Evolutionary conservation across 805 yeast species (phyloP), one percentile per base, ranked within the genome.

Genomic region (Yarrowia osloensis): DNA sequence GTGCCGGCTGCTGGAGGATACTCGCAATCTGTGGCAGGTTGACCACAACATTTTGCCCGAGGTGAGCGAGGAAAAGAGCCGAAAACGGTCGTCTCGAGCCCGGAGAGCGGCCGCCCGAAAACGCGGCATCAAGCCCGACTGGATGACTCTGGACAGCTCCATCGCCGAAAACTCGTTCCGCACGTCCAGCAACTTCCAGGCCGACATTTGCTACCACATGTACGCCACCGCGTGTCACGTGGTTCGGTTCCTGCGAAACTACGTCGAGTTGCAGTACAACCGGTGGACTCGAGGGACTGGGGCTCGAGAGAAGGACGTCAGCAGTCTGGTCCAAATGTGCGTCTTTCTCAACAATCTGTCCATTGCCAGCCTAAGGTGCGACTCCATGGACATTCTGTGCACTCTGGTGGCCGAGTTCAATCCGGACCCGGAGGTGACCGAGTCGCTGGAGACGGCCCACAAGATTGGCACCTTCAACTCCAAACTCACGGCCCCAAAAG

Each of bases 141-240:
- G 63, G 63, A 57, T 57, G 63, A 40, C 28, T 11, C 40, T 57
- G 22, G 63, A 57, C 22, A 57, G 63, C 24, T 11, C 26, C 1
- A 28, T 57, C 2, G 47, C 49, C 0, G 49, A 57, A 11, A 28
- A 39, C 28, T 57, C 63, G 13, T 57, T 57, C 49, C 17, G 47
- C 11, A 19, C 63, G 1, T 39, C 63, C 1, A 28, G 63, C 26
- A 40, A 57, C 37, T 57, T 1, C 28, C 63, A 57, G 37, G 63
- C 63, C 1, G 63, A 57, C 26, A 57, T 57, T n/a, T 57, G 63
- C 49, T 57, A 57, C 49, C 26, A 40, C 49, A 57, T 57, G 63
- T 57, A 57, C 37, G 63, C 49, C 28, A 57, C 49, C 2, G 63
- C 63, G 2, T 40, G 49, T 26, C 63, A 37, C n/a, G 37, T 40